Conservation (phyloP, 768 basidiomycete species). For the Favolaschia claudopus region DNA sequence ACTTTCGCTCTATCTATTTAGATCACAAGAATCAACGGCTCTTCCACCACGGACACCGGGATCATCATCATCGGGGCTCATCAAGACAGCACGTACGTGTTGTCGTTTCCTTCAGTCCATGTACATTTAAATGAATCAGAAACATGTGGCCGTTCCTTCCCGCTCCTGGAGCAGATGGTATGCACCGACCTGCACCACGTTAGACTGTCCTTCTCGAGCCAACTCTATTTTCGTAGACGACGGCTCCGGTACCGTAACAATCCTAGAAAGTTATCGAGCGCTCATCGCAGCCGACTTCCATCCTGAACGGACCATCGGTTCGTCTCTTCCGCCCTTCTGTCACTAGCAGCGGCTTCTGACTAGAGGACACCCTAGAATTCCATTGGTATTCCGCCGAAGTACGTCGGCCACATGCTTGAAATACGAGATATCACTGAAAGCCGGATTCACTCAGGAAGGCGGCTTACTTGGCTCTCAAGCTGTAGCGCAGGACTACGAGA, state of each 20-base stretch:
- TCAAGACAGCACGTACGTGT: slow-evolving; percentile 67
- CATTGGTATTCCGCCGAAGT: slow-evolving; percentile 89
- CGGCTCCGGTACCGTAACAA: slow-evolving; percentile 82
- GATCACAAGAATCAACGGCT: slow-evolving; percentile 82
- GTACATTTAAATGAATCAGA: slow-evolving; percentile 45
- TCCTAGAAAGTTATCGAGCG: slow-evolving; percentile 78
- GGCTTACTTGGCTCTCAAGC: slow-evolving; percentile 92
- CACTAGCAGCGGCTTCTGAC: slow-evolving; percentile 2
- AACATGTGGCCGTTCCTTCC: slow-evolving; percentile 80
- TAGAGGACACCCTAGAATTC: slow-evolving; percentile 62
- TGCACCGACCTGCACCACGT: slow-evolving; percentile 19
- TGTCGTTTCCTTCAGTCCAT: slow-evolving; percentile 17
- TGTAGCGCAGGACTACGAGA: slow-evolving; percentile 80
- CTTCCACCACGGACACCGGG: slow-evolving; percentile 65
- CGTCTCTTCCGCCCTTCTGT: neutral
- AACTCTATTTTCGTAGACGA: slow-evolving; percentile 64
- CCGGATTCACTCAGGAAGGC: slow-evolving; percentile 64
- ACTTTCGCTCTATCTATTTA: slow-evolving; percentile 43
- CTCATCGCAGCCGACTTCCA: slow-evolving; percentile 73
- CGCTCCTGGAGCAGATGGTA: slow-evolving; percentile 73
- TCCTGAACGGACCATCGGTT: slow-evolving; percentile 61
- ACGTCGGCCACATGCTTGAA: slow-evolving; percentile 29
- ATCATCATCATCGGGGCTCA: slow-evolving; percentile 81
- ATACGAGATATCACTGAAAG: slow-evolving; percentile 18
- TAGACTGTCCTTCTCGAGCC: slow-evolving; percentile 20